phyloP scores from a whole-genome alignment of 2,329 filamentous ascomycete species.

The Curvularia spicifera region DNA sequence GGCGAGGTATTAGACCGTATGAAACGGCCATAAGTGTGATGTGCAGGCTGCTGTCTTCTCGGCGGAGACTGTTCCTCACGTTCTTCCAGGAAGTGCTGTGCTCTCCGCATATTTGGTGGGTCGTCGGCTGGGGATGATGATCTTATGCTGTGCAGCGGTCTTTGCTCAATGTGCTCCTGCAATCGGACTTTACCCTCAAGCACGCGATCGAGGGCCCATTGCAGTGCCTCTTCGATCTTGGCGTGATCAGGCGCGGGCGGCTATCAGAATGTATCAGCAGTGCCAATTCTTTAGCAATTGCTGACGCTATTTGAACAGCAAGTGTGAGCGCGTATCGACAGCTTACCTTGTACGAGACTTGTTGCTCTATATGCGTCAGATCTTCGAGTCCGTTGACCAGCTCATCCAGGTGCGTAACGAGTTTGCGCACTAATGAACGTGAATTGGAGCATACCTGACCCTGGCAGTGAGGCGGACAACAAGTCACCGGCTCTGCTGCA shows the following conservation, averaged over 20 bases:
- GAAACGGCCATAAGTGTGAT: slow-evolving; percentile 24
- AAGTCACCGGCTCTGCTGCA: slow-evolving; percentile 27
- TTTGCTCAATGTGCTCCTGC: slow-evolving; percentile 23
- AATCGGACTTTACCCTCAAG: slow-evolving; percentile 33
- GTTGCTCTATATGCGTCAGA: slow-evolving; percentile 29
- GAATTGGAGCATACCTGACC: slow-evolving; percentile 33
- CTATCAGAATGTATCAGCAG: slow-evolving; percentile 24
- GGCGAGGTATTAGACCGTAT: slow-evolving; percentile 17
- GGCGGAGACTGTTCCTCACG: slow-evolving; percentile 33
- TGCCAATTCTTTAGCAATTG: slow-evolving; percentile 2
- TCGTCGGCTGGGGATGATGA: slow-evolving; percentile 20
- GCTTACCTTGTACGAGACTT: slow-evolving; percentile 32
- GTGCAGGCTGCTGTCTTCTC: slow-evolving; percentile 20
- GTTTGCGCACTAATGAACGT: slow-evolving; percentile 33
- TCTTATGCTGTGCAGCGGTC: slow-evolving; percentile 20
- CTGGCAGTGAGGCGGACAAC: slow-evolving; percentile 34
- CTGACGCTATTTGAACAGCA: slow-evolving; percentile 5
- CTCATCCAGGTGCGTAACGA: slow-evolving; percentile 30
- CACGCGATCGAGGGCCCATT: slow-evolving; percentile 34
- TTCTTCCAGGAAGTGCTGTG: slow-evolving; percentile 29
- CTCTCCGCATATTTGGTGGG: slow-evolving; percentile 33
- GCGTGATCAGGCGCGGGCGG: slow-evolving; percentile 18
- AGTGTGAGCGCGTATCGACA: slow-evolving; percentile 1
- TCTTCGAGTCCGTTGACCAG: slow-evolving; percentile 29
- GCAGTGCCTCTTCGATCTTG: slow-evolving; percentile 26